Conservation (phyloP, 257 asterid species). For the Coffea canephora region DNA sequence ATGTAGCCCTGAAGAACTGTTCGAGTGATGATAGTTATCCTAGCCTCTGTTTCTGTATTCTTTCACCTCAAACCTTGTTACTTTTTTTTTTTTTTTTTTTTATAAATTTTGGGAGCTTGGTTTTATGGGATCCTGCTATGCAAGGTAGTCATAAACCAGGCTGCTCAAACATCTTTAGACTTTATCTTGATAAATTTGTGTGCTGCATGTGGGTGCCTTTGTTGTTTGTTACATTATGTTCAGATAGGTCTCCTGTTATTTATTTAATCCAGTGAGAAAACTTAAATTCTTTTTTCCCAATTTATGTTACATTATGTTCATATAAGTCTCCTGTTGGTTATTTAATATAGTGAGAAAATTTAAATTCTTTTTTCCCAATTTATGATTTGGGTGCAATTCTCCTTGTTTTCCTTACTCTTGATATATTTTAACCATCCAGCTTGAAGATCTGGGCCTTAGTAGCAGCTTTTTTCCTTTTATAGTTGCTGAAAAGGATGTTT, state of each 20-base stretch:
- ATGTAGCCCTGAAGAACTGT: background rate
- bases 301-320: background rate
- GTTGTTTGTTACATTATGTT: background rate
- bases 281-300: background rate
- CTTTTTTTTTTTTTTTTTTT: too few relatives aligned
- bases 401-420: background rate
- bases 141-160: background rate
- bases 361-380: background rate
- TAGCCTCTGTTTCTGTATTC: background rate
- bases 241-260: background rate
- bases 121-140: background rate
- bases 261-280: background rate
- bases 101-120: background rate
- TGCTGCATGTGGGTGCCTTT: background rate
- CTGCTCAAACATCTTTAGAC: background rate
- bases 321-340: background rate
- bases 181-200: background rate
- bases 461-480: conserved; percentile 70
- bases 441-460: conserved; percentile 67
- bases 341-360: background rate
- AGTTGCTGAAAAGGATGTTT: conserved; percentile 65
- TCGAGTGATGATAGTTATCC: background rate
- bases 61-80: too few relatives aligned
- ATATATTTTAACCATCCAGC: conserved; percentile 27
- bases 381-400: background rate